A percentile compares a stretch with the other conserved stretches of the same genome.
phyloP scores from a whole-genome alignment of 75 land plant species.

The Chamaecyparis obtusa region DNA sequence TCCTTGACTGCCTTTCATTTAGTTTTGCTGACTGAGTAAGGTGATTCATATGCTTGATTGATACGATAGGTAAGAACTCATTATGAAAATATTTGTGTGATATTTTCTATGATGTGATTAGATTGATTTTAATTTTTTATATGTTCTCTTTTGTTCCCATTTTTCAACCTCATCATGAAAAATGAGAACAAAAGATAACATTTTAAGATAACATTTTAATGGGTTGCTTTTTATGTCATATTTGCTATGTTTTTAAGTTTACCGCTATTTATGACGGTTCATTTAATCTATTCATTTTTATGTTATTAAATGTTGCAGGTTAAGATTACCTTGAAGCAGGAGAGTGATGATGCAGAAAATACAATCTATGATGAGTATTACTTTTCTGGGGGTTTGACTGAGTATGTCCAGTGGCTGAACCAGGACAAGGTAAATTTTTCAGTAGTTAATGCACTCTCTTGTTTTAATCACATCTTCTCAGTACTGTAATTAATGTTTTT shows the following conservation, averaged over 20 bases:
- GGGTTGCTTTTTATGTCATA: not conserved
- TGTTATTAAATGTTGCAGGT: conserved; percentile 46
- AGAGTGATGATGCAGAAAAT: conserved; percentile 54
- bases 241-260: not conserved
- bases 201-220: not conserved
- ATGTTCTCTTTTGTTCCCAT: not conserved
- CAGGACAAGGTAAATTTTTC: conserved; percentile 68
- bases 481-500: not conserved
- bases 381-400: conserved; percentile 87
- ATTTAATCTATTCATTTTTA: not conserved
- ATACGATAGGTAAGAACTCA: not conserved
- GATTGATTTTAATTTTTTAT: not conserved
- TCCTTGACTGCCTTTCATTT: not conserved
- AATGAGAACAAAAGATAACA: no score
- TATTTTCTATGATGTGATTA: not conserved
- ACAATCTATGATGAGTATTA: conserved; percentile 51
- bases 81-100: not conserved
- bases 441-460: not conserved
- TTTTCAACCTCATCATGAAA: not conserved
- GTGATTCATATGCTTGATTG: not conserved
- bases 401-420: conserved; percentile 93
- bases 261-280: not conserved
- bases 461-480: not conserved
- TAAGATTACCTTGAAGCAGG: conserved; percentile 67
- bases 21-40: not conserved